phyloP scores from a whole-genome alignment of 768 basidiomycete genomes.

The Mrakia gelida region DNA sequence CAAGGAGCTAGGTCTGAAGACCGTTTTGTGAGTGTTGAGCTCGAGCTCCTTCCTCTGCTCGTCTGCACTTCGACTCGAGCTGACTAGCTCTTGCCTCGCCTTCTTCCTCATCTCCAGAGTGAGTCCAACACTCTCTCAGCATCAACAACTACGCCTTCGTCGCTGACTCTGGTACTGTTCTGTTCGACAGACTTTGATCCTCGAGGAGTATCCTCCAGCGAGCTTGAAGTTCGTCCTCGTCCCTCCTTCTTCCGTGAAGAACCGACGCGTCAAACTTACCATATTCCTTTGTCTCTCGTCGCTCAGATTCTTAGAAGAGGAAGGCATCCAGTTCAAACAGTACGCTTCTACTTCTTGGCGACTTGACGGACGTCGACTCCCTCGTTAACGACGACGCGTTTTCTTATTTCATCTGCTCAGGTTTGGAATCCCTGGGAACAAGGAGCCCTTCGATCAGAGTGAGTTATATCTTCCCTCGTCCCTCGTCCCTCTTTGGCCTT shows the following conservation, averaged over 20 bases:
- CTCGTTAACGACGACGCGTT: not conserved
- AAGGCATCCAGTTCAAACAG: constrained; percentile 45
- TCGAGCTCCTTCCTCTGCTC: not conserved
- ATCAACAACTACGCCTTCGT: too few relatives aligned
- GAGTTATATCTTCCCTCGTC: not conserved
- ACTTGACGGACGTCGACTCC: not conserved
- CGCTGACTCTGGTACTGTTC: too few relatives aligned
- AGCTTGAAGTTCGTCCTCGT: constrained; percentile 38
- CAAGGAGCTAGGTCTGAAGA: constrained; percentile 44
- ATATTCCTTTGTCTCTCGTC: not conserved
- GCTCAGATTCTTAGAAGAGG: constrained; percentile 40
- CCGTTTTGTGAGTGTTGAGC: constrained; percentile 43
- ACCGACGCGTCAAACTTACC: not conserved
- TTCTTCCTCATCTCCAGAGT: not conserved
- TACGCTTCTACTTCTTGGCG: not conserved
- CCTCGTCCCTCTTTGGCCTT: not conserved
- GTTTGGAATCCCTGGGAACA: constrained; percentile 47
- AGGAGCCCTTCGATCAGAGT: constrained; percentile 27
- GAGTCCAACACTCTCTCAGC: too few relatives aligned
- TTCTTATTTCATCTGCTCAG: constrained; percentile 26
- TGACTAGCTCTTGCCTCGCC: not conserved
- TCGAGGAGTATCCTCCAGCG: constrained; percentile 47
- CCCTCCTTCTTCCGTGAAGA: not conserved
- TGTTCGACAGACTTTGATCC: constrained; percentile 43
- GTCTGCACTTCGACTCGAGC: not conserved